Conservation (phyloP, 306 rosid genomes). For the Castanopsis chinensis region DNA sequence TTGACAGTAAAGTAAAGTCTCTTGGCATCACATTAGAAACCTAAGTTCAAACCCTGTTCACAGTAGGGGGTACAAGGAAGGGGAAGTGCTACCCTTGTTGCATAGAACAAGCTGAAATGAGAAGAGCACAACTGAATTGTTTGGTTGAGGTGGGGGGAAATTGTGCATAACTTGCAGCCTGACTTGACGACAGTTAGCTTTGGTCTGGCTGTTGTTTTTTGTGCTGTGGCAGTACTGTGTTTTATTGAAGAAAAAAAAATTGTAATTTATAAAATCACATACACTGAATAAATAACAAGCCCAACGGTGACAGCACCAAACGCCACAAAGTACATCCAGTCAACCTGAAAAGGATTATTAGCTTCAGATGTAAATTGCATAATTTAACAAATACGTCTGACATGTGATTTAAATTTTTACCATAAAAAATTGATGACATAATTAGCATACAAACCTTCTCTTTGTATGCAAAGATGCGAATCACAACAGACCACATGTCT, state of each 20-base stretch:
- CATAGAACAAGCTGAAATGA: not conserved
- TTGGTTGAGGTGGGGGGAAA: not conserved
- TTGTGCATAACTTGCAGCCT: too few species aligned
- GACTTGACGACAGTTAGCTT: too few species aligned
- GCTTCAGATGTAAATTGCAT: constrained; percentile 23
- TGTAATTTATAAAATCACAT: constrained; percentile 25
- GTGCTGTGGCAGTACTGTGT: not conserved
- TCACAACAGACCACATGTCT: constrained; percentile 95
- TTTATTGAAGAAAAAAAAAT: not conserved
- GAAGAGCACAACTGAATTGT: not conserved
- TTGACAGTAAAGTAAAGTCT: too few species aligned
- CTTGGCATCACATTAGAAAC: too few species aligned
- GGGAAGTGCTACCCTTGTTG: too few species aligned
- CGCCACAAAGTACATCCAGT: constrained; percentile 93
- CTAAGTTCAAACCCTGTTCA: too few species aligned
- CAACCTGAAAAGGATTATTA: constrained; percentile 64
- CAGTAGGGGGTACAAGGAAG: too few species aligned
- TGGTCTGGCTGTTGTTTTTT: too few species aligned
- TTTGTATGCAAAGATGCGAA: constrained; percentile 82
- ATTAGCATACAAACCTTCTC: constrained; percentile 62
- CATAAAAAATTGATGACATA: not conserved
- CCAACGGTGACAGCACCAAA: constrained; percentile 73
- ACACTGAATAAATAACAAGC: constrained; percentile 82
- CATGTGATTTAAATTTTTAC: not conserved
- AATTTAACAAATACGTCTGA: not conserved